Base-by-base conservation (phyloP, 805 yeast species). In the Saccharomycopsis babjevae region DNA sequence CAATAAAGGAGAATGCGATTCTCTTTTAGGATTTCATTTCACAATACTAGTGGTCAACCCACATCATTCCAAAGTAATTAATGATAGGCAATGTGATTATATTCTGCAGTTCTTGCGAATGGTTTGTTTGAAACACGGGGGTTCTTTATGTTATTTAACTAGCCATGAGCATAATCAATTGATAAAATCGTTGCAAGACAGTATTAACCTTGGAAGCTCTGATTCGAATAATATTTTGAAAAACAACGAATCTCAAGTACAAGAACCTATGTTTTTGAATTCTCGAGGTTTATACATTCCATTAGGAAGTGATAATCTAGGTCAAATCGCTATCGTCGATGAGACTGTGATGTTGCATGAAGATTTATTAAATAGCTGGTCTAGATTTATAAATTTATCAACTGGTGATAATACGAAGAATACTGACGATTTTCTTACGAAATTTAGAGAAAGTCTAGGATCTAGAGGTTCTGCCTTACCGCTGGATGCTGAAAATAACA, bases 1-100 rank as follows among this genome's bases (percentile, higher is more conserved):
- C 10, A 56, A 56, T 42, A 50, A 36, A 25, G 58, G 58, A 20
- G 58, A 56, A 42, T 56, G 54, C 28, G 58, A 56, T 56, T 56
- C n/a, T 32, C 58, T 54, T n/a, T 28, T 56, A 16, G 50, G 50
- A 20, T 22, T 34, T 5, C 22, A 56, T 39, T 46, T 56, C 20
- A 46, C 32, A 46, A 46, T 46, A 46, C 5, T 56, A 15, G 38
- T 56, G 18, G n/a, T 28, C 6, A 46, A 46, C 28, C 32, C 52
- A 4, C 52, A 46, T 22, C 22, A 10, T 46, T 10, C 52, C 5
- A 46, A 46, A 15, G 10, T 46, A 22, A 10, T 46, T 11, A 46
- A 46, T 25, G 52, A 46, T 46, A 46, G 15, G 18, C 52, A 46
- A 22, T 46, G 52, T 7, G 32, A 22, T 11, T 46, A 46, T 25